A percentile compares a stretch with the other conserved stretches of the same genome.
These are phyloP conservation scores for Boletales sp. DNA, from an alignment of 768 basidiomycete genomes.

Conservation along the genomic window DNA sequence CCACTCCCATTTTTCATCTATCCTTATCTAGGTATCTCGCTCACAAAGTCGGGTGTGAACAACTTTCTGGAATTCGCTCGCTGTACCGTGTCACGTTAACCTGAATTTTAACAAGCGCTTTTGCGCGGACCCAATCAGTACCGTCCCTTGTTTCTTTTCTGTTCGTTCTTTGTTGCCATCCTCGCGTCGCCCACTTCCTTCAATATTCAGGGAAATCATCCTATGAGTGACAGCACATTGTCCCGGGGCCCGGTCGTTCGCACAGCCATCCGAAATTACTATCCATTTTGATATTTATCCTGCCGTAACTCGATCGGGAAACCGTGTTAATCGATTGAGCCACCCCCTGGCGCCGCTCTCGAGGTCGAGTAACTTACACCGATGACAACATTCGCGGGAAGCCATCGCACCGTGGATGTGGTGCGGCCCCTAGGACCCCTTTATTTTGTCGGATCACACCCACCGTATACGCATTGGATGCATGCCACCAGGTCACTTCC, in stretches of 20 bases:
- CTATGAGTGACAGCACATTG: neutral
- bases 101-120: no score
- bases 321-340: neutral
- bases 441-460: neutral
- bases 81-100: no score
- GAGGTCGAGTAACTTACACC: neutral
- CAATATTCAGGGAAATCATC: no score
- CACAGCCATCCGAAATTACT: constrained; percentile 13
- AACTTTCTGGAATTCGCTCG: no score
- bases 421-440: neutral
- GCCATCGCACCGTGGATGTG: no score
- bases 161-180: no score
- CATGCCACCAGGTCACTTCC: no score
- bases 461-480: neutral
- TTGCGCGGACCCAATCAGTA: no score
- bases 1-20: constrained; percentile 19
- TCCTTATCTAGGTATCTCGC: constrained; percentile 12
- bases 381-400: neutral
- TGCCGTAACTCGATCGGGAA: constrained; percentile 15
- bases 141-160: no score
- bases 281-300: constrained; percentile 14
- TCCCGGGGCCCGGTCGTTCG: neutral
- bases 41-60: constrained; percentile 12
- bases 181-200: no score
- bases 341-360: constrained; percentile 4